phyloP scores from a whole-genome alignment of 495 filamentous ascomycete species.

The Penicillium goetzii region DNA sequence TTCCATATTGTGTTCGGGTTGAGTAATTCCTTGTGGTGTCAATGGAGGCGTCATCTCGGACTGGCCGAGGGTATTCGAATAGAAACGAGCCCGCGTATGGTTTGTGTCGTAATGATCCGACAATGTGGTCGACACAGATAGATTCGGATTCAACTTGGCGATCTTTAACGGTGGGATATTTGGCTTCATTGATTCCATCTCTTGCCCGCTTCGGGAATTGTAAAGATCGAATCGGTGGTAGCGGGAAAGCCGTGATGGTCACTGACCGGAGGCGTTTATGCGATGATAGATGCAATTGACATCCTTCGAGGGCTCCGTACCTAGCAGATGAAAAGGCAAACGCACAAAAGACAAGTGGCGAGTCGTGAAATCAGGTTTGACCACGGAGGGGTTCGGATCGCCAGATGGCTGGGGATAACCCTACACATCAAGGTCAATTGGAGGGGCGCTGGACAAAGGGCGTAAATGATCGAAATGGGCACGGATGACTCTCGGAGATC shows the following conservation, averaged over 20 bases:
- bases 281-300: constrained; percentile 35
- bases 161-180: constrained; percentile 77
- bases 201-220: constrained; percentile 21
- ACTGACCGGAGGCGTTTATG: constrained; percentile 40
- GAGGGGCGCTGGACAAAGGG: constrained; percentile 16
- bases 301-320: constrained; percentile 32
- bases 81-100: constrained; percentile 33
- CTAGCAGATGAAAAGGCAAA: constrained; percentile 11
- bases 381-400: constrained; percentile 25
- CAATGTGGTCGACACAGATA: constrained; percentile 46
- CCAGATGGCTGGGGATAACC: constrained; percentile 33
- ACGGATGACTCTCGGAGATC: constrained; percentile 19
- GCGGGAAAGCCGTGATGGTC: constrained; percentile 33
- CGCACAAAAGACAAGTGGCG: constrained; percentile 15
- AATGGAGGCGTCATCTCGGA: constrained; percentile 72
- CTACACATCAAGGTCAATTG: constrained; percentile 38
- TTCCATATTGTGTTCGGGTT: constrained; percentile 56
- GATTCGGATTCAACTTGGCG: constrained; percentile 61
- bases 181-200: constrained; percentile 47
- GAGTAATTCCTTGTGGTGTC: constrained; percentile 64
- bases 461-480: constrained; percentile 15
- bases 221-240: constrained; percentile 3
- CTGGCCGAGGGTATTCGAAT: constrained; percentile 29
- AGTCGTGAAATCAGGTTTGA: constrained; percentile 19
- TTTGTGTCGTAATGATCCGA: constrained; percentile 21